Evolutionary conservation across 2,329 filamentous ascomycete genomes (phyloP).

Genomic region (Xylariales sp.): DNA sequence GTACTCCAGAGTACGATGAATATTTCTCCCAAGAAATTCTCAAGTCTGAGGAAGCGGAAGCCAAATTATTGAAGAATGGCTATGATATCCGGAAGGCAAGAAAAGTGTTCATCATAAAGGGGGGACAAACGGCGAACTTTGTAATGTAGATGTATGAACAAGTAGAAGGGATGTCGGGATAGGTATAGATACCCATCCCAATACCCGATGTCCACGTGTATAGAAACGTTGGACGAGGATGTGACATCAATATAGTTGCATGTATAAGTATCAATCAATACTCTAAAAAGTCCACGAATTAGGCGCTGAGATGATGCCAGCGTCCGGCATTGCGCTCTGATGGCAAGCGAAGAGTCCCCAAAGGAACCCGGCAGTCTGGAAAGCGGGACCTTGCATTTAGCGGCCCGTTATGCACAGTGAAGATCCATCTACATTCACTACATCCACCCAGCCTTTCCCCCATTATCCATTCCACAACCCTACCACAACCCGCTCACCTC

Average conservation of each 20-base stretch:
- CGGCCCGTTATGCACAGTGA: background rate
- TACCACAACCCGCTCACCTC: background rate
- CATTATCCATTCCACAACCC: background rate
- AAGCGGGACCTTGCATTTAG: background rate
- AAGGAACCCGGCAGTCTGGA: background rate
- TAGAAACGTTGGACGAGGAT: background rate
- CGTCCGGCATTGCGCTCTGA: too few species aligned
- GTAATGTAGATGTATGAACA: slow-evolving; percentile 38
- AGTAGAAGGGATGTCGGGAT: background rate
- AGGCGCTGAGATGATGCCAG: too few species aligned
- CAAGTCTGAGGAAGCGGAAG: slow-evolving; percentile 53
- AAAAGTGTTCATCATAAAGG: slow-evolving; percentile 37
- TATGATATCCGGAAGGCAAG: slow-evolving; percentile 34
- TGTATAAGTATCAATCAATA: too few species aligned
- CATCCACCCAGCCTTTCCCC: background rate
- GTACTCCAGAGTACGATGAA: slow-evolving; percentile 35
- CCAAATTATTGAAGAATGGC: slow-evolving; percentile 45
- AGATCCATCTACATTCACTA: background rate
- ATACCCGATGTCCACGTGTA: background rate
- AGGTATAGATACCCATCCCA: slow-evolving; percentile 13
- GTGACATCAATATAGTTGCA: too few species aligned
- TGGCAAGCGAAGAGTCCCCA: too few species aligned
- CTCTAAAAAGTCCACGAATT: too few species aligned
- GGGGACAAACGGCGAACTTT: slow-evolving; percentile 70
- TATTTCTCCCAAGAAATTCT: slow-evolving; percentile 62